Base-by-base conservation (phyloP, 2,329 filamentous ascomycete genomes). In the Penicillium sp. region DNA sequence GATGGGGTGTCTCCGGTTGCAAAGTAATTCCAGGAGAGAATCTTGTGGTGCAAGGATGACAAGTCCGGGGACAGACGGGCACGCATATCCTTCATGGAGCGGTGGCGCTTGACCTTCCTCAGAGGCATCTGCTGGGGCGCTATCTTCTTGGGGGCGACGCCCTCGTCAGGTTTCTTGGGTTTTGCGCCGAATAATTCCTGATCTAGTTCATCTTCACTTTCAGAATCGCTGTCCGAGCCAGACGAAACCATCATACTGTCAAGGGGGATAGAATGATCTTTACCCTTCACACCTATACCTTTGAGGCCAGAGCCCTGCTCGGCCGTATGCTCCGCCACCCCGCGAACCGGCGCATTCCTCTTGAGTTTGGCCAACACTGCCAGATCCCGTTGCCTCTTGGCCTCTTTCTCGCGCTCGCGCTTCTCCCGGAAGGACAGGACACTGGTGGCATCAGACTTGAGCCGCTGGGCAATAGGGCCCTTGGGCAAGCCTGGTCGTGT, bases 1-100 rank as follows among this genome's bases (percentile, higher is more conserved):
- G 95, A 93, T 6, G 95, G 95, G 59, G 93, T 90, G 69, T 93
- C 91, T 31, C 92, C 92, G 47, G 87, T 81, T 69, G 96, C 90
- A 75, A 97, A 99, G 65, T 96, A 96, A 65, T 99, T 91, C 95
- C 95, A 99, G 56, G 89, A 85, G 3, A 99, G 85, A 52, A 99
- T 92, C 18, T 89, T 89, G 68, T 90, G 88, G 73, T 98, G 95
- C 33, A 99, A 79, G 16, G 86, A 83, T 39, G 92, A 89, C 77
- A 99, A 89, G 65, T 96, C 91, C 7, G 96, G 95, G 35, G 93
- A 90, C 60, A 99, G 82, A 62, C 95, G 89, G 63, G 95, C 94
- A 67, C 94, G 89, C 87, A 97, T 94, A 76, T 99, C 95, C 75
- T 96, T 96, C 47, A 89, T 87, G 16, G 92, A 94, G 51, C 94